These are phyloP conservation scores for Hymenoscyphus salicellus DNA, from an alignment of 2,329 filamentous ascomycete species.

Conservation along the genomic window DNA sequence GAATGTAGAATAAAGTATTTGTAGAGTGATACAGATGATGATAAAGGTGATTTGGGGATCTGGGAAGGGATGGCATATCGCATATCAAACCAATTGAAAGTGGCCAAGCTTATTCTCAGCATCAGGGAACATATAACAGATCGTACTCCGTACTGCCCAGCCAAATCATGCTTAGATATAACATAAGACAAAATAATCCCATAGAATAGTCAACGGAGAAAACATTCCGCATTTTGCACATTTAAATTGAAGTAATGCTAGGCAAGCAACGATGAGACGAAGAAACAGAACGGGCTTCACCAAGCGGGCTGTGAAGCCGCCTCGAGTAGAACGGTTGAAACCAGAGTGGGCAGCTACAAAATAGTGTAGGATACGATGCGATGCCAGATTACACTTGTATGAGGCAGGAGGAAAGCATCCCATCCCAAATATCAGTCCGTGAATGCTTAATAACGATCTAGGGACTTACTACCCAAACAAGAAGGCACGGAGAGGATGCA, in stretches of 20 bases:
- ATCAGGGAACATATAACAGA: no score
- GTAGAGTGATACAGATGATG: no score
- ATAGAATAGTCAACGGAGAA: not conserved
- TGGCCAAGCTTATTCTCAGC: no score
- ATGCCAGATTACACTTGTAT: not conserved
- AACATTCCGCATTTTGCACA: not conserved
- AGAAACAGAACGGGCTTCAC: not conserved
- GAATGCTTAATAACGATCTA: not conserved
- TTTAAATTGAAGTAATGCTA: not conserved
- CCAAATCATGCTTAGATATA: no score
- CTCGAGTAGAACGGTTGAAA: not conserved
- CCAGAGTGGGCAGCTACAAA: not conserved
- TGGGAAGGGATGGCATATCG: no score
- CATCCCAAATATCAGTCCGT: not conserved
- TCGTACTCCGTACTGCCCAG: no score
- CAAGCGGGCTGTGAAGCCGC: not conserved
- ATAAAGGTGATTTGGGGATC: no score
- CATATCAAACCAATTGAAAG: no score
- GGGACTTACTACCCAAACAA: not conserved
- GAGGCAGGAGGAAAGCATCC: not conserved
- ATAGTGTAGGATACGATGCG: no score
- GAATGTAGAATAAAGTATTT: no score
- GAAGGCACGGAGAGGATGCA: no score
- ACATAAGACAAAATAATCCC: not conserved
- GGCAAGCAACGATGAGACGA: not conserved